These are phyloP conservation scores for Cairneyella variabilis DNA, from an alignment of 495 filamentous ascomycete species.

Conservation along the genomic window DNA sequence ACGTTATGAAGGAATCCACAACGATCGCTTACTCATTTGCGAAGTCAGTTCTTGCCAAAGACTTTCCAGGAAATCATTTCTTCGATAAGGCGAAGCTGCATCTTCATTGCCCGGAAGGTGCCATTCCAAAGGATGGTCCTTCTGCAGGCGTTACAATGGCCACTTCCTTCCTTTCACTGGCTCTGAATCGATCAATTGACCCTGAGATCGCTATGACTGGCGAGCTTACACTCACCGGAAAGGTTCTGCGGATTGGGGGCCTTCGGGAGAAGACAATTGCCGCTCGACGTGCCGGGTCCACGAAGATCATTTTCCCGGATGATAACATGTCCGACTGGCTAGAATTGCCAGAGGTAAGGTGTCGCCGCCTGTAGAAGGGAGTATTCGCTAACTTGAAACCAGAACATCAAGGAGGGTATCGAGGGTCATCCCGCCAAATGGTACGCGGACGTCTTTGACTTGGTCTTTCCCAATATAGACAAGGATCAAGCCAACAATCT, in stretches of 20 bases:
- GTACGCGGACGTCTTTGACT: constrained; percentile 91
- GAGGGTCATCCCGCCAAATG: constrained; percentile 85
- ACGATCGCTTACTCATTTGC: constrained; percentile 93
- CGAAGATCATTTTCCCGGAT: constrained; percentile 89
- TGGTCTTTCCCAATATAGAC: constrained; percentile 85
- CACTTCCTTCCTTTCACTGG: constrained; percentile 81
- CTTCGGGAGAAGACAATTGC: constrained; percentile 99
- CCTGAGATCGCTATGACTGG: constrained; percentile 97
- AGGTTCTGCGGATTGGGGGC: constrained; percentile 93
- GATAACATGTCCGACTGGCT: constrained; percentile 98
- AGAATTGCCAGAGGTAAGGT: constrained; percentile 88
- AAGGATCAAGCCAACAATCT: constrained; percentile 61
- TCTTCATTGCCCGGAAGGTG: constrained; percentile 95
- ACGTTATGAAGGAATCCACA: constrained; percentile 97
- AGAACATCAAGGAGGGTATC: constrained; percentile 97
- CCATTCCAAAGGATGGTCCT: constrained; percentile 93
- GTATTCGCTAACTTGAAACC: constrained; percentile 22
- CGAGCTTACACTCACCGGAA: constrained; percentile 95
- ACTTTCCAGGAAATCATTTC: constrained; percentile 87
- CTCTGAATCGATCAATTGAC: constrained; percentile 70
- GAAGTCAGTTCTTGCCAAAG: constrained; percentile 78
- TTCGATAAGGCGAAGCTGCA: constrained; percentile 96
- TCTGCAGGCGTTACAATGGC: constrained; percentile 98
- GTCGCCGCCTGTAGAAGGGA: background rate
- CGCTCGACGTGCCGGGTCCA: constrained; percentile 87